Base-by-base conservation (phyloP, 495 filamentous ascomycete species). In the Tetracladium marchalianum region DNA sequence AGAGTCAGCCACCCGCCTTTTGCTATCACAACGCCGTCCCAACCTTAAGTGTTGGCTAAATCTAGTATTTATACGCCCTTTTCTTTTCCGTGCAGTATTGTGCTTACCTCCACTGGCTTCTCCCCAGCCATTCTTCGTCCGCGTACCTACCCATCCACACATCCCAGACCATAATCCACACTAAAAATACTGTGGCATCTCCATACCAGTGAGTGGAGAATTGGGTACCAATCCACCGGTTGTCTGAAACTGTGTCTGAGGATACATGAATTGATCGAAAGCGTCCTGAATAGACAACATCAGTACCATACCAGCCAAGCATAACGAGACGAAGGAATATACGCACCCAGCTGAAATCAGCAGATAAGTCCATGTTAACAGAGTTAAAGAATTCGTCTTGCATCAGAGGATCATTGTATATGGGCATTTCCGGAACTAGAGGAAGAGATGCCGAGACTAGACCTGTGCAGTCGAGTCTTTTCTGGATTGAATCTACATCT, bases 281-380 rank as follows among this genome's bases (percentile, higher is more conserved):
- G 22, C 9, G 39, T 44, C 47, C 47, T 50, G 19, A 1, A 22
- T 12, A 32, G 27, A 33, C 35, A 6, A 19, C 11, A 11, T 34
- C 12, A 8, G 5, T 5, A 1, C 9, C 35, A 11, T 38, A 7
- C 11, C 8, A n/a, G 17, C 15, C 6, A 34, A 38, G 13, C 27
- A 5, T 2, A 13, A 35, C 2, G 7, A 27, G 16, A 9, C 7
- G 13, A 22, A 31, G 41, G 16, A 3, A 4, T 11, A 1, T 17
- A 32, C 49, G 31, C 36, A 52, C 53, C 53, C 53, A 56, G 33
- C 52, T 47, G 43, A 56, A 56, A 47, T 56, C 46, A 36, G n/a
- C 18, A 1, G 52, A 39, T 7, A 47, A 8, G 15, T 24, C 37
- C n/a, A 47, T 35, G 27, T 51, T 39, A 33, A 55, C 2, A 1